These are phyloP conservation scores for Daldinia sp. DNA, from an alignment of 2,329 filamentous ascomycete species.

Conservation along the genomic window DNA sequence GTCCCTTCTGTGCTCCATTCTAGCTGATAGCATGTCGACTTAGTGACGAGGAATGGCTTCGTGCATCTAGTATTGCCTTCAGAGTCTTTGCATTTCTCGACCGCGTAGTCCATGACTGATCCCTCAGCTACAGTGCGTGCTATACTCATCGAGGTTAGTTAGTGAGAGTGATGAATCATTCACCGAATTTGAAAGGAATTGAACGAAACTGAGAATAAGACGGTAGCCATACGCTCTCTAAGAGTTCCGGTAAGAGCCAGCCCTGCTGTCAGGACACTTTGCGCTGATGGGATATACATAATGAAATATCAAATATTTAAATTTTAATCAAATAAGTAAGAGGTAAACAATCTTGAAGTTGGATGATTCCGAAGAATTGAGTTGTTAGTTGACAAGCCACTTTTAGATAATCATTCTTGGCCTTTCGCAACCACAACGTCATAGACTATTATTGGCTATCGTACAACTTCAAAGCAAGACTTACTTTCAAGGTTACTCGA, in stretches of 20 bases:
- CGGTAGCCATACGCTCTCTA: slow-evolving; percentile 41
- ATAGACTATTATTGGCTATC: slow-evolving; percentile 9
- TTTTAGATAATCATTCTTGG: background rate
- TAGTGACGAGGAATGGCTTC: slow-evolving; percentile 56
- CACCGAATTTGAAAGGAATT: background rate
- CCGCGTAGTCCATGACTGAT: slow-evolving; percentile 57
- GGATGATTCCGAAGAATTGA: background rate
- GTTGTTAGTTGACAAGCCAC: slow-evolving; percentile 1
- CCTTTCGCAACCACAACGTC: slow-evolving; percentile 20
- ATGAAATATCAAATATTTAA: background rate
- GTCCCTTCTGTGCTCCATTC: slow-evolving; percentile 57
- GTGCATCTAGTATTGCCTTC: slow-evolving; percentile 56
- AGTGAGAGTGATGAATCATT: background rate
- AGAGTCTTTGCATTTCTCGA: slow-evolving; percentile 57
- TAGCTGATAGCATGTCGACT: slow-evolving; percentile 57
- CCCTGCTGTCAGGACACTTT: slow-evolving; percentile 48
- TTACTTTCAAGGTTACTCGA: background rate
- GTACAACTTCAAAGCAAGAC: slow-evolving; percentile 1
- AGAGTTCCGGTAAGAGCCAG: slow-evolving; percentile 46
- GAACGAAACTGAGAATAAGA: background rate
- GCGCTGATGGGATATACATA: slow-evolving; percentile 50
- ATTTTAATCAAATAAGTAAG: background rate
- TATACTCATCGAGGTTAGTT: slow-evolving; percentile 17
- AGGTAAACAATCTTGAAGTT: background rate
- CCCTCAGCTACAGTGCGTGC: slow-evolving; percentile 51